phyloP scores from a whole-genome alignment of 1,284 basidiomycete genomes.

The Apiotrichum veenhuisii region DNA sequence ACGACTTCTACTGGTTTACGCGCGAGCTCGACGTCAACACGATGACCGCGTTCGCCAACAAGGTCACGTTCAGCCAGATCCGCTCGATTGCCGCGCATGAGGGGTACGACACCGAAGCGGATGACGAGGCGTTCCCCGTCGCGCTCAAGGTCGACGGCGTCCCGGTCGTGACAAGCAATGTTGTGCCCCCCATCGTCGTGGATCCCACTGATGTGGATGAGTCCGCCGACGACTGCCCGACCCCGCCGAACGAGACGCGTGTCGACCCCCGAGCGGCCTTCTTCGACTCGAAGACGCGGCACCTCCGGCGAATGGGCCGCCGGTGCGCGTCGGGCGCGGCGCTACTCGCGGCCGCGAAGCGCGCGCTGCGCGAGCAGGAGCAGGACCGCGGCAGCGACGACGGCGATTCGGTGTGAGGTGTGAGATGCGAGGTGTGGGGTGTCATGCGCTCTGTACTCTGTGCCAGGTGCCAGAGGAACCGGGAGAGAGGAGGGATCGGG shows the following conservation, averaged over 20 bases:
- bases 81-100: slow-evolving; percentile 9
- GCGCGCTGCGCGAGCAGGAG: neutral
- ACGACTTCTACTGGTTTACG: slow-evolving; percentile 6
- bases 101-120: neutral
- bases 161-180: too few species aligned
- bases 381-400: neutral
- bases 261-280: neutral
- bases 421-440: neutral
- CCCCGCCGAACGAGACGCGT: neutral
- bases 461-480: neutral
- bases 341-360: neutral
- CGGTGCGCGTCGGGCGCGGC: slow-evolving; percentile 1
- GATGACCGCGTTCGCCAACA: neutral
- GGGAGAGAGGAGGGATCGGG: neutral
- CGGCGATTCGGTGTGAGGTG: neutral
- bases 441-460: neutral
- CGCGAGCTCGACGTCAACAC: neutral
- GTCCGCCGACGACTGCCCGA: neutral
- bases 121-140: neutral
- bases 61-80: slow-evolving; percentile 8
- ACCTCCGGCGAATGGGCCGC: neutral
- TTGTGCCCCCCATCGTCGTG: too few species aligned
- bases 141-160: neutral
- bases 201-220: neutral
- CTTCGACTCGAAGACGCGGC: neutral